These are phyloP conservation scores for Aspergillus costaricaensis DNA, from an alignment of 2,329 filamentous ascomycete genomes.

Conservation along the genomic window DNA sequence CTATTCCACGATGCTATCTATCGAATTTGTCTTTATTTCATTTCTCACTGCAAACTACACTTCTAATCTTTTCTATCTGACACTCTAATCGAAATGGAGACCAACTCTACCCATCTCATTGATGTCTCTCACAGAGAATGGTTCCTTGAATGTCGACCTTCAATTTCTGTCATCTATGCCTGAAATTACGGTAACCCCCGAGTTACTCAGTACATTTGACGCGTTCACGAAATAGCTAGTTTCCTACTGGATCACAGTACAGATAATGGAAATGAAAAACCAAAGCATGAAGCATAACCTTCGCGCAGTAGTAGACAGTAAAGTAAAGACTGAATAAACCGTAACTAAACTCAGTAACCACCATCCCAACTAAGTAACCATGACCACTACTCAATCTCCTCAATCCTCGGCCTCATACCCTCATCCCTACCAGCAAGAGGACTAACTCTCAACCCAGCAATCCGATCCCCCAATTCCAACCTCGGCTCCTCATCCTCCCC, in stretches of 20 bases:
- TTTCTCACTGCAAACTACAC: background rate
- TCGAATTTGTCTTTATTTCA: background rate
- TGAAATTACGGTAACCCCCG: background rate
- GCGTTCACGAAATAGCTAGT: background rate
- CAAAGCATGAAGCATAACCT: background rate
- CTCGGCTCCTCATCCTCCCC: constrained; percentile 25
- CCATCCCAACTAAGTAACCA: background rate
- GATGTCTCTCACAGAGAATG: background rate
- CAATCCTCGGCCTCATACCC: constrained; percentile 37
- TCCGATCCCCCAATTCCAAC: constrained; percentile 39
- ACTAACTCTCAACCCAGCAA: constrained; percentile 42
- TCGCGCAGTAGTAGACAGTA: background rate
- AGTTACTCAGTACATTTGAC: background rate
- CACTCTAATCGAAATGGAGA: background rate
- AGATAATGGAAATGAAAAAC: background rate
- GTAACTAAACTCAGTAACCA: background rate
- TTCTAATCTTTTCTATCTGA: background rate
- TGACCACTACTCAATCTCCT: constrained; percentile 43
- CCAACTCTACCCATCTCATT: background rate
- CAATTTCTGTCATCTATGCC: background rate
- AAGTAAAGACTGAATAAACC: background rate
- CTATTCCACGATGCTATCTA: background rate
- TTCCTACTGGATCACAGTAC: background rate
- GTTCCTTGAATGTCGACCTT: background rate
- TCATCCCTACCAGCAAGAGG: constrained; percentile 31